Conservation (phyloP, 306 rosid genomes). For the barrel medic (Medicago truncatula) region DNA sequence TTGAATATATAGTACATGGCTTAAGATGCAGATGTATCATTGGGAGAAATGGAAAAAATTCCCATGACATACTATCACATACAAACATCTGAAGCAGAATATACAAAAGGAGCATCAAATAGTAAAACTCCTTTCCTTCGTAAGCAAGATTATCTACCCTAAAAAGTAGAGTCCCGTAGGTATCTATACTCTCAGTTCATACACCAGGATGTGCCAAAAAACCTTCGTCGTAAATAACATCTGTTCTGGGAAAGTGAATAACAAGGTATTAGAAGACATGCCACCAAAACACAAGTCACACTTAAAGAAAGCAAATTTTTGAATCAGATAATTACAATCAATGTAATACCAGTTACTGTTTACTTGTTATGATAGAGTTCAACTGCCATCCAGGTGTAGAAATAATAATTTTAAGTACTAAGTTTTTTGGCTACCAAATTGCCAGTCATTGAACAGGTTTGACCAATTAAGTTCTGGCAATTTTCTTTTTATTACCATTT, state of each 20-base stretch:
- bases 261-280: slow-evolving; percentile 21
- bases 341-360: neutral
- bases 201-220: slow-evolving; percentile 26
- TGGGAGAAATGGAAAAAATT: slow-evolving; percentile 41
- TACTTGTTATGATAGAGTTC: neutral
- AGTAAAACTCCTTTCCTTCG: slow-evolving; percentile 29
- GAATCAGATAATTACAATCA: neutral
- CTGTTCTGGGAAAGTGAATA: slow-evolving; percentile 22
- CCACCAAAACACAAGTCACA: slow-evolving; percentile 10
- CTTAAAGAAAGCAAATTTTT: neutral
- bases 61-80: slow-evolving; percentile 32
- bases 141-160: slow-evolving; percentile 19
- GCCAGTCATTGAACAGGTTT: no score
- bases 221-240: slow-evolving; percentile 36
- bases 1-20: neutral
- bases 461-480: no score
- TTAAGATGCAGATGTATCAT: slow-evolving; percentile 11
- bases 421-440: no score
- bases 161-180: slow-evolving; percentile 29
- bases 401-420: neutral
- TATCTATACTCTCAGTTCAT: slow-evolving; percentile 11
- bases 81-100: slow-evolving; percentile 34
- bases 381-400: neutral
- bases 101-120: slow-evolving; percentile 30
- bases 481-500: no score